phyloP scores from a whole-genome alignment of 2,329 filamentous ascomycete species.

The Cladophialophora bantiana region DNA sequence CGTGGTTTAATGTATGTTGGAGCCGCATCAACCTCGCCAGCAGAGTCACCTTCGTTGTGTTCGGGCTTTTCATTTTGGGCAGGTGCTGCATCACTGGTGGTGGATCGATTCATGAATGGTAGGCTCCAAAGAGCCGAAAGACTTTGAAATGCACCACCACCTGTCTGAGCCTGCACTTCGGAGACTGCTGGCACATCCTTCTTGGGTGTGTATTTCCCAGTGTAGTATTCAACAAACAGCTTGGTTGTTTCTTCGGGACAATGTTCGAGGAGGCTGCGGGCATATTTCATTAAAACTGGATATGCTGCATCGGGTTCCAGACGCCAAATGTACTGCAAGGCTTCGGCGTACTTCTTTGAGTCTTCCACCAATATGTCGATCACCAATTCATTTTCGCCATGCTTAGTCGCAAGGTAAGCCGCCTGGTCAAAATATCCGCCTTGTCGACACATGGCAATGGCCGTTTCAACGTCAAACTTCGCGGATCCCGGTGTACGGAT shows the following conservation, averaged over 20 bases:
- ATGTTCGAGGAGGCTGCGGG: constrained; percentile 85
- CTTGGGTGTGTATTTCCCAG: constrained; percentile 78
- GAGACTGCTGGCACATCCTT: constrained; percentile 64
- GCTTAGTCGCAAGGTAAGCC: constrained; percentile 91
- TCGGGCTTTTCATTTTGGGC: constrained; percentile 54
- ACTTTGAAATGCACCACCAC: constrained; percentile 82
- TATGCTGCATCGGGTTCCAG: constrained; percentile 84
- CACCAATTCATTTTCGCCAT: constrained; percentile 90
- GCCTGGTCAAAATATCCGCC: constrained; percentile 97
- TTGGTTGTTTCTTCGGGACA: constrained; percentile 82
- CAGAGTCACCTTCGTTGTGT: constrained; percentile 41
- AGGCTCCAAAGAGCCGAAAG: constrained; percentile 82
- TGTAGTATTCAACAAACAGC: constrained; percentile 94
- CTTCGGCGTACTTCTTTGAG: constrained; percentile 86
- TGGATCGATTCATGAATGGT: constrained; percentile 78
- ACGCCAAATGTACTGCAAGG: constrained; percentile 88
- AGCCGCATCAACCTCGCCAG: constrained; percentile 36
- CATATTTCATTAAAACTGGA: constrained; percentile 91
- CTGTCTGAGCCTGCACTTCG: constrained; percentile 57
- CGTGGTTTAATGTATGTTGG: constrained; percentile 78
- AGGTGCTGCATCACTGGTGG: constrained; percentile 61
- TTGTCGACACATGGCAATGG: constrained; percentile 96
- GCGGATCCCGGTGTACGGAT: constrained; percentile 94
- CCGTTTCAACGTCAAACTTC: constrained; percentile 96
- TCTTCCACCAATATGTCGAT: constrained; percentile 97